A percentile compares a stretch with the other conserved stretches of the same genome.
These are phyloP conservation scores for Veloboletus limbatus DNA, from an alignment of 1,284 basidiomycete species.

Conservation along the genomic window DNA sequence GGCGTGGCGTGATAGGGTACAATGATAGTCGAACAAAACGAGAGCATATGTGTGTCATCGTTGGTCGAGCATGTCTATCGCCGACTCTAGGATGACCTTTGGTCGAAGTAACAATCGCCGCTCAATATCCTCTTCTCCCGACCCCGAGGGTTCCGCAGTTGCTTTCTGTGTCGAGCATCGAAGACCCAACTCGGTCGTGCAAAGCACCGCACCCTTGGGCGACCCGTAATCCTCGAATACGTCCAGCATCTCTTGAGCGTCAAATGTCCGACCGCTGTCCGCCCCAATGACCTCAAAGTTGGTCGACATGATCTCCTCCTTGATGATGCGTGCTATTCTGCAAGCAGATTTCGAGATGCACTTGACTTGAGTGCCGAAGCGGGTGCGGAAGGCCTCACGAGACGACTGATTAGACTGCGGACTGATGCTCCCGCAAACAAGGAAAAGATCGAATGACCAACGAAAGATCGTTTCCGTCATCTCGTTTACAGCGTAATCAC, in stretches of 20 bases:
- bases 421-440: conserved; percentile 53
- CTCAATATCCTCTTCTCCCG: conserved; percentile 48
- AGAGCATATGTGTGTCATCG: conserved; percentile 12
- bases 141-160: conserved; percentile 24
- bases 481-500: conserved; percentile 61
- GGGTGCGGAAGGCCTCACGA: conserved; percentile 45
- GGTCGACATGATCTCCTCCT: conserved; percentile 71
- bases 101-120: conserved; percentile 59
- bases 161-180: conserved; percentile 56
- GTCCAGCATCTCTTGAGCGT: conserved; percentile 57
- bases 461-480: conserved; percentile 67
- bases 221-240: conserved; percentile 61
- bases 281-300: conserved; percentile 64
- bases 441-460: conserved; percentile 64
- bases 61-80: conserved; percentile 55
- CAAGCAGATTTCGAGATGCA: conserved; percentile 61
- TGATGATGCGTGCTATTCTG: conserved; percentile 55
- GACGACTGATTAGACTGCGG: conserved; percentile 37
- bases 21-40: conserved; percentile 13
- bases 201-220: conserved; percentile 51
- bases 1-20: conserved; percentile 18
- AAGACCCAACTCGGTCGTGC: conserved; percentile 68
- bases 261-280: conserved; percentile 50
- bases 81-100: conserved; percentile 70
- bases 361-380: conserved; percentile 56